These are phyloP conservation scores for Vaccinium macrocarpon DNA, from an alignment of 148 eudicot species.

Conservation along the genomic window DNA sequence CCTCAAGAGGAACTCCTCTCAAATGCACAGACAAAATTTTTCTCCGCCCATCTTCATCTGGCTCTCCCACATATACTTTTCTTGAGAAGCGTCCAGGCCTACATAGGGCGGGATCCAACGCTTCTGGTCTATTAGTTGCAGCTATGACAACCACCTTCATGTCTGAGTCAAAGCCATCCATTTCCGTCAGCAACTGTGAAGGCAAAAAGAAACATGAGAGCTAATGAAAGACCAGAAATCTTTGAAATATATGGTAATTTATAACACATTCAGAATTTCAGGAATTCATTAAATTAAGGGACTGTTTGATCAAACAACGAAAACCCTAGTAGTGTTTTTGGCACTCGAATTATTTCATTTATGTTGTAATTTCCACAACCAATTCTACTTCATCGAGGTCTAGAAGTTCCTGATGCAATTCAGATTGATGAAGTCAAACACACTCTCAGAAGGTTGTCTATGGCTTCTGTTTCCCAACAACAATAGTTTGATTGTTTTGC, in stretches of 20 bases:
- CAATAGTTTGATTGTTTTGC: too few relatives aligned
- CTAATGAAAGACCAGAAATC: neutral
- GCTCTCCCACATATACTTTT: constrained; percentile 91
- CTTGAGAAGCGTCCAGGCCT: constrained; percentile 98
- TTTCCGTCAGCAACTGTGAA: constrained; percentile 82
- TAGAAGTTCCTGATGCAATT: too few relatives aligned
- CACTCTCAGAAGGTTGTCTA: too few relatives aligned
- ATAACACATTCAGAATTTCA: neutral
- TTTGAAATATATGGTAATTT: neutral
- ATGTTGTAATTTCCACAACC: too few relatives aligned
- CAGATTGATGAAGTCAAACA: too few relatives aligned
- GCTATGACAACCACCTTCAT: constrained; percentile 84
- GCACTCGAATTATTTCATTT: too few relatives aligned
- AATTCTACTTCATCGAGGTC: too few relatives aligned
- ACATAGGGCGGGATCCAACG: constrained; percentile 91
- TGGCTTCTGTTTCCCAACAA: too few relatives aligned
- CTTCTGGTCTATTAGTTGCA: constrained; percentile 97
- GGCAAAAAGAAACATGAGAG: constrained; percentile 11
- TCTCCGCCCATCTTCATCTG: constrained; percentile 83
- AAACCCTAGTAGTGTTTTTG: neutral
- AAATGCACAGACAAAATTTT: constrained; percentile 89
- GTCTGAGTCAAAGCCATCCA: constrained; percentile 97
- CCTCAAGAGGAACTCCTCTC: constrained; percentile 86
- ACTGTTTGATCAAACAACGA: neutral
- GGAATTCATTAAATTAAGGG: neutral